phyloP scores from a whole-genome alignment of 306 rosid genomes.

The Geum urbanum region DNA sequence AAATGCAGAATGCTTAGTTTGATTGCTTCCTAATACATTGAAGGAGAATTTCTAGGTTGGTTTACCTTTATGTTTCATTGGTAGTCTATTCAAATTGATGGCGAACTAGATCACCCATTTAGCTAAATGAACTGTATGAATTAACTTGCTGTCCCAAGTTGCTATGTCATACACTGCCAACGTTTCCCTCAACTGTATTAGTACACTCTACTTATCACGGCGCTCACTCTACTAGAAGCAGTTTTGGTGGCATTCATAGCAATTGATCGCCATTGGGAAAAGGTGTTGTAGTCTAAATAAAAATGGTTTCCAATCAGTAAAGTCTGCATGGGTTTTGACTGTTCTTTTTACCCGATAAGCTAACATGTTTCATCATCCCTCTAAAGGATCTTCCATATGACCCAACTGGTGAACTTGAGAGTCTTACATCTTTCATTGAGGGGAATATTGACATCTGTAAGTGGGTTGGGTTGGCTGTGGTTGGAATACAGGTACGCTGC shows the following conservation, averaged over 20 bases:
- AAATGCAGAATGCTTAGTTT: background rate
- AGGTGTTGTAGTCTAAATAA: slow-evolving; percentile 33
- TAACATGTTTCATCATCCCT: slow-evolving; percentile 24
- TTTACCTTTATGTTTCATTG: no score
- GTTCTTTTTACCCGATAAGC: slow-evolving; percentile 11
- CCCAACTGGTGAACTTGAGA: slow-evolving; percentile 75
- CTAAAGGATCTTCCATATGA: slow-evolving; percentile 79
- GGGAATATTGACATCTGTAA: slow-evolving; percentile 61
- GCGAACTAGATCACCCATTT: background rate
- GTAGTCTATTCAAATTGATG: background rate
- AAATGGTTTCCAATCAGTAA: background rate
- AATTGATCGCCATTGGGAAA: slow-evolving; percentile 72
- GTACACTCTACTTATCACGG: slow-evolving; percentile 58
- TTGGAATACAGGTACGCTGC: slow-evolving; percentile 64
- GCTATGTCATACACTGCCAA: background rate
- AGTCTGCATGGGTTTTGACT: slow-evolving; percentile 12
- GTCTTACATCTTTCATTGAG: slow-evolving; percentile 58
- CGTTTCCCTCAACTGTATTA: slow-evolving; percentile 49
- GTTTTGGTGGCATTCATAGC: slow-evolving; percentile 75
- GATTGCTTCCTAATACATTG: background rate
- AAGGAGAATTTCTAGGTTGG: no score
- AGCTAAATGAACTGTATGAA: background rate
- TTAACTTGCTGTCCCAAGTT: background rate
- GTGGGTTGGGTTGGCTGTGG: slow-evolving; percentile 72
- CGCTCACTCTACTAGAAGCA: slow-evolving; percentile 58